Evolutionary conservation across 257 asterid species (phyloP), one percentile per base, ranked within the genome.

Genomic region (Gentiana straminea): DNA sequence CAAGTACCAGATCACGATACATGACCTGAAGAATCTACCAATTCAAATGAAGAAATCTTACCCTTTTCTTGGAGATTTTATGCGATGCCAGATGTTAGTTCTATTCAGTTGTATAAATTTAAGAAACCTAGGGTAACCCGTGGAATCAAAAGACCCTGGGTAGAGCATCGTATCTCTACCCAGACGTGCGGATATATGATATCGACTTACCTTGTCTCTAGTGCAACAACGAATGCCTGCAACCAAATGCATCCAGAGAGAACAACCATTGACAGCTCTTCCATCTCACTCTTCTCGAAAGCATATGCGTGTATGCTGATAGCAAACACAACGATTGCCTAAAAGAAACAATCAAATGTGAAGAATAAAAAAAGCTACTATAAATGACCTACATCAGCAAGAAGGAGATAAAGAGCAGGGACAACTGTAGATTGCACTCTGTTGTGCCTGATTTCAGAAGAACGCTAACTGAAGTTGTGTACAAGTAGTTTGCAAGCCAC

Each of bases 201-300:
- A 66, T 48, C 38, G 38, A 70, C 93, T 75, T 75, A 92, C 98
- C 81, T 92, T 73, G 98, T 87, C 70, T 92, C 98, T 39, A 92
- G 33, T 49, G 94, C 93, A 62, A 92, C 86, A 39, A 92, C 98
- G 73, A 92, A 92, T 45, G 97, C 98, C 73, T 87, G 98, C 81
- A 92, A 69, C 98, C 98, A 92, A 71, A 92, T 88, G 74, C 98
- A 92, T 65, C 97, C 97, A 35, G 98, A 92, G 32, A 92, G 89
- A 57, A 89, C 98, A 66, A 92, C 98, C 95, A 92, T 83, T 4
- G 97, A 83, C 55, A 86, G 80, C 85, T 92, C 98, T 77, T 92
- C 98, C 97, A 92, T 83, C 82, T 87, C 97, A 74, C 93, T 84
- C 71, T 83, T 92, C 84, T 92, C 98, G 64, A 73, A 66, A 58